phyloP scores from a whole-genome alignment of 2,329 filamentous ascomycete genomes.

The Diaporthe eres region DNA sequence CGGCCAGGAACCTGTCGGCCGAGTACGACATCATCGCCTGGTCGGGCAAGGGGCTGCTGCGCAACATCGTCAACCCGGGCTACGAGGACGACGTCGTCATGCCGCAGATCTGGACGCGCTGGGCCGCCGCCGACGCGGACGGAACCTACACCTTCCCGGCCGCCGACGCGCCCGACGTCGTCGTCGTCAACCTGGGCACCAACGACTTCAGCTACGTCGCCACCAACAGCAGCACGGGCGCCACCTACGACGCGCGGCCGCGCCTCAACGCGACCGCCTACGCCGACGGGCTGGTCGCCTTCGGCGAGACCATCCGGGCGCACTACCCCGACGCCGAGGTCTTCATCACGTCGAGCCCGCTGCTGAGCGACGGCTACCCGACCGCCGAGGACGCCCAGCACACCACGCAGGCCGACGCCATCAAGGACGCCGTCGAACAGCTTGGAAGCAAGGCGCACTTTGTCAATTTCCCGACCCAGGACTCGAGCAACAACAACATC shows the following conservation, averaged over 20 bases:
- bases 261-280: conserved; percentile 49
- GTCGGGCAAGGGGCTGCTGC: conserved; percentile 59
- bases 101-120: conserved; percentile 58
- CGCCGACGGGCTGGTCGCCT: conserved; percentile 49
- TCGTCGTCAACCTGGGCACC: conserved; percentile 61
- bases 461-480: conserved; percentile 59
- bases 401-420: conserved; percentile 52
- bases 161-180: conserved; percentile 49
- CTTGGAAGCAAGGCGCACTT: conserved; percentile 53
- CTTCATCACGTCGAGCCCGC: conserved; percentile 57
- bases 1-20: conserved; percentile 56
- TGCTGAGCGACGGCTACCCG: conserved; percentile 57
- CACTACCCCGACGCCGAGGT: conserved; percentile 54
- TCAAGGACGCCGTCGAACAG: conserved; percentile 52
- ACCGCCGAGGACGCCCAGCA: conserved; percentile 54
- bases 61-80: conserved; percentile 53
- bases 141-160: conserved; percentile 55
- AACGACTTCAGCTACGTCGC: conserved; percentile 58
- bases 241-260: conserved; percentile 43
- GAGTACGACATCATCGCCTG: conserved; percentile 60
- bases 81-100: conserved; percentile 53
- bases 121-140: conserved; percentile 56
- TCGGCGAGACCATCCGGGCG: conserved; percentile 51
- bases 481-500: conserved; percentile 49
- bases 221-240: background rate